These are phyloP conservation scores for Fusarium continuum DNA, from an alignment of 2,329 filamentous ascomycete species.

Conservation along the genomic window DNA sequence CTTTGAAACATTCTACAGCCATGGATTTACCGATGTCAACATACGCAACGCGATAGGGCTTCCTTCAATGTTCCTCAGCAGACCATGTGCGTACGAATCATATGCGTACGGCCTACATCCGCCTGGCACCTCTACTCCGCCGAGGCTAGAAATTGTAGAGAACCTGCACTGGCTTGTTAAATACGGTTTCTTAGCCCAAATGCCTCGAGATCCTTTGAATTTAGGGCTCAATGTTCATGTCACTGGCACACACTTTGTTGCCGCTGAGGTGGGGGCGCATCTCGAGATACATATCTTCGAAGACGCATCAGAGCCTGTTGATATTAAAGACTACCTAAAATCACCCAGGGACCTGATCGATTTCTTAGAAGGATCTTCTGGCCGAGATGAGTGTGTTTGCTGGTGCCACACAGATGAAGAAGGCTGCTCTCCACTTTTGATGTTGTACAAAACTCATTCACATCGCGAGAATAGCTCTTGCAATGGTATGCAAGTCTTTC, in stretches of 20 bases:
- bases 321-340: no score
- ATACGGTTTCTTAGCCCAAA: neutral
- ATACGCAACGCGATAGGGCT: neutral
- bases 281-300: fast-evolving
- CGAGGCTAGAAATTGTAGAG: no score
- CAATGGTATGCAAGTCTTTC: fast-evolving
- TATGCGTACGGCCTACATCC: no score
- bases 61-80: neutral
- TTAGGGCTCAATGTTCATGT: neutral
- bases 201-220: neutral
- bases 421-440: neutral
- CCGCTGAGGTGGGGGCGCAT: neutral
- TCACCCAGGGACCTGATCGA: fast-evolving
- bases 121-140: no score
- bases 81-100: fast-evolving
- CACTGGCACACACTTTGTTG: neutral
- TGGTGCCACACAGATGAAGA: neutral
- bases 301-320: no score
- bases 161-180: neutral
- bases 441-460: neutral
- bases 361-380: neutral
- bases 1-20: neutral
- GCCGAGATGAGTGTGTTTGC: neutral
- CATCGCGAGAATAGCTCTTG: neutral
- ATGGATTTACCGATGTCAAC: neutral